These are phyloP conservation scores for Saturnispora hagleri DNA, from an alignment of 805 yeast genomes.

Conservation along the genomic window DNA sequence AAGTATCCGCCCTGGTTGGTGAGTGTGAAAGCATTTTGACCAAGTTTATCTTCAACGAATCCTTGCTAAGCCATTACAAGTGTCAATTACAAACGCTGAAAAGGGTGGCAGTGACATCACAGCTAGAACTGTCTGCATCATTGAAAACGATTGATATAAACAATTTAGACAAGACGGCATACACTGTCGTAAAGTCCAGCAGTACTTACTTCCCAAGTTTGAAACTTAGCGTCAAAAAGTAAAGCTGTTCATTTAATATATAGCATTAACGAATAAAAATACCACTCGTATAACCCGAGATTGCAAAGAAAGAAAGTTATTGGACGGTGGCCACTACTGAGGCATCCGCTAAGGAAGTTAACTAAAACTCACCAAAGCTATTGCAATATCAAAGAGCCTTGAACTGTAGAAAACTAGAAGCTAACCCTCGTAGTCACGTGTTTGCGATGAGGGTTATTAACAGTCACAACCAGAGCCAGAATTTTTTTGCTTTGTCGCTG, in stretches of 20 bases:
- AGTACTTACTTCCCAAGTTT: conserved; percentile 42
- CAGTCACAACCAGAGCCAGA: conserved; percentile 1
- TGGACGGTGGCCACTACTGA: conserved; percentile 45
- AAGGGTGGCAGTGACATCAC: conserved; percentile 5
- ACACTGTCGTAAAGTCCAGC: conserved; percentile 26
- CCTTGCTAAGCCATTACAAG: not conserved
- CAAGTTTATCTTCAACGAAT: not conserved
- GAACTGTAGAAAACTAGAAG: not conserved
- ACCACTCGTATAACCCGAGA: not conserved
- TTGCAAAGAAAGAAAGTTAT: conserved; percentile 19
- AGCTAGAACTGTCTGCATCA: conserved; percentile 3
- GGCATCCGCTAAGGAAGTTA: conserved; percentile 48
- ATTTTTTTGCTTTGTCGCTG: not conserved
- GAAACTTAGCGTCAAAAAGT: conserved; percentile 8
- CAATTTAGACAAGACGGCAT: not conserved
- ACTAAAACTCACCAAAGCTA: conserved; percentile 40
- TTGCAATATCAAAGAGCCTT: not conserved
- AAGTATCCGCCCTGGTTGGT: conserved; percentile 4
- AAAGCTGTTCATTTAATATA: not conserved
- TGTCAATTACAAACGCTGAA: conserved; percentile 4
- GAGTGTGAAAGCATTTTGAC: conserved; percentile 6
- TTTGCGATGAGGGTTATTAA: not conserved
- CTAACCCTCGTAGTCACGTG: not conserved
- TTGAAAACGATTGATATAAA: not conserved
- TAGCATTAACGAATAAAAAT: not conserved